Evolutionary conservation across 1,139 yeast species (phyloP).

Genomic region (Scheffersomyces insectosa): DNA sequence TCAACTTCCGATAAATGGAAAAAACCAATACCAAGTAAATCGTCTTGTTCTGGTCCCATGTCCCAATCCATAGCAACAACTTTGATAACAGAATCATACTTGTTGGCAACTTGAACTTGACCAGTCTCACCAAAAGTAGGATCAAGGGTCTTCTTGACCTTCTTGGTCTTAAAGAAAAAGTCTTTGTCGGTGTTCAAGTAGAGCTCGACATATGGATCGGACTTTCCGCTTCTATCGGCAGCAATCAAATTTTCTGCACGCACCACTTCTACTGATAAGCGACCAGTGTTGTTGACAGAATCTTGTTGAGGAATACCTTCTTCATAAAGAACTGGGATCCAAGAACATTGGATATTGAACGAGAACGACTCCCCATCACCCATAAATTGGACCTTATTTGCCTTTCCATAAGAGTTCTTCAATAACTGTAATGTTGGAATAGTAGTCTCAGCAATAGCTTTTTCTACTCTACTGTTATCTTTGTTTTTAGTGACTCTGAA

Average conservation of each 20-base stretch:
- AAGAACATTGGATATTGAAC: slow-evolving; percentile 64
- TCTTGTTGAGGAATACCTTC: slow-evolving; percentile 71
- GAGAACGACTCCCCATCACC: slow-evolving; percentile 52
- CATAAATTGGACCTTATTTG: slow-evolving; percentile 49
- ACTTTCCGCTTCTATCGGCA: slow-evolving; percentile 86
- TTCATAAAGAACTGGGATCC: slow-evolving; percentile 70
- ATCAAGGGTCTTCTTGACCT: slow-evolving; percentile 78
- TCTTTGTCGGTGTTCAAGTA: slow-evolving; percentile 62
- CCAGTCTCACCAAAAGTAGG: slow-evolving; percentile 82
- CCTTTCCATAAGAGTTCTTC: slow-evolving; percentile 61
- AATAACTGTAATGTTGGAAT: slow-evolving; percentile 71
- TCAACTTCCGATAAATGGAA: slow-evolving; percentile 63
- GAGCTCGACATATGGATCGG: slow-evolving; percentile 84
- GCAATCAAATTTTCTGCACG: slow-evolving; percentile 73
- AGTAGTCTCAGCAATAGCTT: slow-evolving; percentile 60
- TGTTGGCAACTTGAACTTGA: slow-evolving; percentile 54
- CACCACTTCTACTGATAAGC: slow-evolving; percentile 59
- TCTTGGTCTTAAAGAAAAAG: slow-evolving; percentile 68
- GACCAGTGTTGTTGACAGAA: slow-evolving; percentile 75
- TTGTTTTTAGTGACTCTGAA: slow-evolving; percentile 61
- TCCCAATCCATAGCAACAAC: slow-evolving; percentile 86
- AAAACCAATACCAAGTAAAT: slow-evolving; percentile 68
- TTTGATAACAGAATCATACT: slow-evolving; percentile 59
- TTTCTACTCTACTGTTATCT: slow-evolving; percentile 55
- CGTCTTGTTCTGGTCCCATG: slow-evolving; percentile 83